Conservation (phyloP, 768 basidiomycete genomes). For the Boletus fagicola region DNA sequence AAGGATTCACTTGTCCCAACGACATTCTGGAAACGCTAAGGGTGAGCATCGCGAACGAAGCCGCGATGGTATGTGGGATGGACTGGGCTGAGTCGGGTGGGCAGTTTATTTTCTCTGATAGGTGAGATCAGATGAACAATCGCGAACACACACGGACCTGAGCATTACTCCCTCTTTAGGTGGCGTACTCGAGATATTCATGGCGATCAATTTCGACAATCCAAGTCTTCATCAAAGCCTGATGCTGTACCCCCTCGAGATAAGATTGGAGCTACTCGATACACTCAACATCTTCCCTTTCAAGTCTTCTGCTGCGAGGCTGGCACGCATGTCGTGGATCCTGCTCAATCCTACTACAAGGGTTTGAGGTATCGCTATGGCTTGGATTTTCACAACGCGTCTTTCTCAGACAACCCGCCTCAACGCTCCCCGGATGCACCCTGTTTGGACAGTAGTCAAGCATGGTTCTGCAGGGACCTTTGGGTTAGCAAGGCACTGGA, state of each 20-base stretch:
- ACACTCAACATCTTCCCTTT: conserved; percentile 91
- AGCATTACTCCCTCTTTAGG: conserved; percentile 37
- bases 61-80: conserved; percentile 99
- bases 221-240: conserved; percentile 87
- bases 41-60: conserved; percentile 85
- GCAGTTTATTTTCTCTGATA: conserved; percentile 96
- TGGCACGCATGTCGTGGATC: conserved; percentile 96
- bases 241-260: conserved; percentile 94
- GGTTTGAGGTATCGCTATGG: conserved; percentile 85
- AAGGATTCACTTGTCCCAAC: conserved; percentile 98
- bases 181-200: conserved; percentile 98
- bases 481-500: conserved; percentile 89
- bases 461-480: conserved; percentile 97
- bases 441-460: conserved; percentile 94
- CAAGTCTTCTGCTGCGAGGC: conserved; percentile 99
- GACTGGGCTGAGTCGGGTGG: conserved; percentile 99
- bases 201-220: conserved; percentile 97
- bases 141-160: not conserved
- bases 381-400: conserved; percentile 76
- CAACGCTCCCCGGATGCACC: conserved; percentile 73
- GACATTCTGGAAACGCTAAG: conserved; percentile 96
- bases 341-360: conserved; percentile 92
- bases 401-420: conserved; percentile 50
- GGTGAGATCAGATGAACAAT: conserved; percentile 47
- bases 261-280: conserved; percentile 73